Evolutionary conservation across 371 early-diverging fungal species (phyloP), one percentile per base, ranked within the genome.

Genomic region (Conidiobolus incongruus): DNA sequence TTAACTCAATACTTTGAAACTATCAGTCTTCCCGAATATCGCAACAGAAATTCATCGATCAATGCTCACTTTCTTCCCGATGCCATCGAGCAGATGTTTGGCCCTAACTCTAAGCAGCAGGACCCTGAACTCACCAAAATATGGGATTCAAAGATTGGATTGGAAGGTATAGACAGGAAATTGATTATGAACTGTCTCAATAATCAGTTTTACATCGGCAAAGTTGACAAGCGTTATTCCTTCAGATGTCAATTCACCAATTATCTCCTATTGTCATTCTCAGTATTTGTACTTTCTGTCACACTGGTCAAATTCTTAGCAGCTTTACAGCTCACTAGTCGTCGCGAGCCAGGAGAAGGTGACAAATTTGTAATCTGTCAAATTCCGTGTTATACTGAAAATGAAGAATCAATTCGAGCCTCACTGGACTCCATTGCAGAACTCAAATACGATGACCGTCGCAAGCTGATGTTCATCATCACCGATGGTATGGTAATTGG

Each of bases 311-410:
- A 93, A 64, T 89, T 87, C 47, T 62, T 92, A 51, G 80, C 89
- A 10, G 92, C 92, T 2, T 58, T 91, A 52, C 90, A 83, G 48
- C 68, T 90, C 36, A 81, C 83, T 21, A 54, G 66, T 6, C 53
- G 52, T 13, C 69, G 72, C 8, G 72, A 75, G 1, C 87, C 90
- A 0, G 80, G 85, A 50, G 73, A 75, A 21, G 75, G 77, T 36
- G 81, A 85, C 50, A 82, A 84, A 59, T 95, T 95, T 60, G 81
- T 85, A 16, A 82, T 98, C 45, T 75, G 86, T 53, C 80, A 90
- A 53, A 75, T 84, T 2, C 75, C 85, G 4, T 78, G 81, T 50
- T 87, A 84, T 52, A 73, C 81, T 1, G 88, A 87, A 62, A 78
- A 72, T 32, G 72, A 74, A 53, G 80, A 79, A 15, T 75, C 77